Evolutionary conservation across 768 basidiomycete species (phyloP), one percentile per base, ranked within the genome.

Genomic region (Tubosaeta sp.): DNA sequence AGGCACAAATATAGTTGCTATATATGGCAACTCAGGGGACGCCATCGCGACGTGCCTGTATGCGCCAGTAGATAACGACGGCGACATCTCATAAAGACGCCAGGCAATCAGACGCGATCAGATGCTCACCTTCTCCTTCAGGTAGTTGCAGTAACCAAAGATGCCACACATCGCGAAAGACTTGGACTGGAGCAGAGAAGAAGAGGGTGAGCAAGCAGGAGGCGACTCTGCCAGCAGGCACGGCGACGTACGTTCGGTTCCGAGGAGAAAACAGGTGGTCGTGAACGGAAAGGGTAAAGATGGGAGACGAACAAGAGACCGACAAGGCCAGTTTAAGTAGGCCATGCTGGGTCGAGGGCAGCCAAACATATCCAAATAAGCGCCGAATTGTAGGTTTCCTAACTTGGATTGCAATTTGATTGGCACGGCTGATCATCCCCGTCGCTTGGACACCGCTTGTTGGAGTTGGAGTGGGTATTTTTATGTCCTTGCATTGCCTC

Each of bases 111-210:
- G 50, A 53, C 11, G 12, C 16, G 26, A 39, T 48, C 7, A 4
- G n/a, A 10, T 19, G 26, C 86, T 50, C 48, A 91, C 91, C 84
- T 94, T 95, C 75, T 97, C 95, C 73, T 87, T 87, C 68, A 98
- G 80, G 78, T 74, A 97, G 71, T 84, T 95, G 79, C 91, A 93
- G 74, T 97, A 98, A 51, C 80, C 90, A 70, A 98, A 97, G 75
- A 97, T 97, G 73, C 95, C 95, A 74, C 91, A 94, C 91, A 91
- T 92, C 49, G 54, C 60, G 48, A 57, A 14, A n/a, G 38, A 50
- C 44, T 60, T 46, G 27, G 22, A 43, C 35, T 27, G 12, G 8
- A 17, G 35, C 16, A 43, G 19, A 34, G 9, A 35, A 43, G 12
- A 39, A 6, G 44, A 41, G 9, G 5, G 37, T 62, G 46, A 58